A percentile compares a stretch with the other conserved stretches of the same genome.
Conservation (phyloP, 2,329 filamentous ascomycete species). For the Mycosphaerella sp. region DNA sequence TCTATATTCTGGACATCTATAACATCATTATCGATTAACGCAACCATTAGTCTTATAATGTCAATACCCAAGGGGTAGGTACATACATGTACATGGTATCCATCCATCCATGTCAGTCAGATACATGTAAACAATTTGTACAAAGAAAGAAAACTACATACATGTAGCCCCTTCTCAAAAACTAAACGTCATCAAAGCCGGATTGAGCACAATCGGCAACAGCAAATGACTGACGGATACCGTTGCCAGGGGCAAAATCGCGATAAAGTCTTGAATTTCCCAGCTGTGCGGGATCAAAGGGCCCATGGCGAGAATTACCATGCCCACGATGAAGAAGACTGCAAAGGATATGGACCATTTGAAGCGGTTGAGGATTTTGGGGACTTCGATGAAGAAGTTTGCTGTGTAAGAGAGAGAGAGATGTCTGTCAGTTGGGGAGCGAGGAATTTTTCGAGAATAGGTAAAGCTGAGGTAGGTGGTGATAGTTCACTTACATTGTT, state of each 20-base stretch:
- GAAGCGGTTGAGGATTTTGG: constrained; percentile 72
- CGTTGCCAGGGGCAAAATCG: constrained; percentile 69
- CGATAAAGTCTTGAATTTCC: constrained; percentile 49
- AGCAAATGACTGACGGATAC: constrained; percentile 65
- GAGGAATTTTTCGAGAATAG: too few species aligned
- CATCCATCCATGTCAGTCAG: too few species aligned
- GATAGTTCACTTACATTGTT: too few species aligned
- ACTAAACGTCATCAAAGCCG: constrained; percentile 73
- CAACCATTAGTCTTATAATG: too few species aligned
- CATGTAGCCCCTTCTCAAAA: neutral
- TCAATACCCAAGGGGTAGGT: too few species aligned
- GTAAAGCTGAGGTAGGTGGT: too few species aligned
- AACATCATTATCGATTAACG: too few species aligned
- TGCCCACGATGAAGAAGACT: constrained; percentile 52
- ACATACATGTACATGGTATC: too few species aligned
- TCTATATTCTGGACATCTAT: too few species aligned
- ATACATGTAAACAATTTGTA: too few species aligned
- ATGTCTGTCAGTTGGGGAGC: too few species aligned
- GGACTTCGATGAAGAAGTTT: constrained; percentile 79
- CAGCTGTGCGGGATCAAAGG: constrained; percentile 58
- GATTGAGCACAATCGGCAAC: constrained; percentile 67
- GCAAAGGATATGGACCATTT: constrained; percentile 65
- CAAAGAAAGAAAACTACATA: too few species aligned
- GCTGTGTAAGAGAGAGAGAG: constrained; percentile 53
- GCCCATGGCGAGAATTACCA: constrained; percentile 59